phyloP scores from a whole-genome alignment of 2,329 filamentous ascomycete species.

The Didymosphaeria variabile region DNA sequence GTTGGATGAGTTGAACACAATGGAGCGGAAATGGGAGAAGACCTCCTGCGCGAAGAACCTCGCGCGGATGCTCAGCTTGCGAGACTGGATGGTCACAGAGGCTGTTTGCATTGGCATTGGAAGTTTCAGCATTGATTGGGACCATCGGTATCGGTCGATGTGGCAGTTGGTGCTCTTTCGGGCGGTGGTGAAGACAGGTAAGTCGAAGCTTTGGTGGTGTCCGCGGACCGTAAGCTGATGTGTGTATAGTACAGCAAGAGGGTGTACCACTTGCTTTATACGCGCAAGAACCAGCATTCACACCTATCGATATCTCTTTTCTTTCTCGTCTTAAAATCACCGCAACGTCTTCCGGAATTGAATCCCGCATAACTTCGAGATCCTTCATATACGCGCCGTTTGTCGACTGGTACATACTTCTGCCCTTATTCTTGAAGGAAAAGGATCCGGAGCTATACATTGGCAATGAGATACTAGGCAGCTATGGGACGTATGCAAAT shows the following conservation, averaged over 20 bases:
- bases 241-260: constrained; percentile 15
- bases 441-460: constrained; percentile 45
- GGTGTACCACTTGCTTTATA: constrained; percentile 26
- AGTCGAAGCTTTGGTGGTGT: background rate
- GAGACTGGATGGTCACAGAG: constrained; percentile 23
- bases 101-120: constrained; percentile 50
- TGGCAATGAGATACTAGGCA: constrained; percentile 47
- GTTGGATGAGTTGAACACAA: constrained; percentile 28
- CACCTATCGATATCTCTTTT: constrained; percentile 40
- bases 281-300: constrained; percentile 50
- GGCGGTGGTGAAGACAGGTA: constrained; percentile 30
- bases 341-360: constrained; percentile 23
- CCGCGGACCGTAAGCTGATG: constrained; percentile 1
- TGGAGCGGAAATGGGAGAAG: constrained; percentile 36
- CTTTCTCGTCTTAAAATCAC: constrained; percentile 34
- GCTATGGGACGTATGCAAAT: constrained; percentile 39
- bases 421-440: constrained; percentile 39
- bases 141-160: constrained; percentile 41
- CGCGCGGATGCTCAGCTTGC: constrained; percentile 21
- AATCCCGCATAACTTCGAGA: constrained; percentile 27
- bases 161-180: constrained; percentile 51
- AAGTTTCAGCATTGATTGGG: constrained; percentile 48
- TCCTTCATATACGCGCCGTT: constrained; percentile 50
- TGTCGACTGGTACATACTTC: constrained; percentile 47
- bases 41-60: constrained; percentile 35